Base-by-base conservation (phyloP, 2,329 filamentous ascomycete species). In the Bipolaris cookei region DNA sequence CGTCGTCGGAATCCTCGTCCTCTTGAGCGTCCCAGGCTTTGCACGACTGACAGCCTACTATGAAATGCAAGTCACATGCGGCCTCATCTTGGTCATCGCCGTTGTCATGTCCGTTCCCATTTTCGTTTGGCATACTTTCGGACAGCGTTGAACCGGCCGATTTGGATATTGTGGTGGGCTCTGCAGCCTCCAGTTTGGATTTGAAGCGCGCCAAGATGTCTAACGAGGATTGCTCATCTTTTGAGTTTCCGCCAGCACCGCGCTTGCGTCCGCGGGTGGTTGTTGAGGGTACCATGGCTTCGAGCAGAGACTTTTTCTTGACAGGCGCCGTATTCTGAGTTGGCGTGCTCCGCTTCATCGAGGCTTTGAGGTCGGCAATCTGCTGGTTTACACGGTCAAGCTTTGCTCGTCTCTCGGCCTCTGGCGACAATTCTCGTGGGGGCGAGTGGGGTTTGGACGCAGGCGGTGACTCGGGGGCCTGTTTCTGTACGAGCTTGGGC, bases 21-120 rank as follows among this genome's bases (percentile, higher is more conserved):
- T 86, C 81, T 23, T 86, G 88, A 62, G 90, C 87, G 18, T 96
- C 90, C 92, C 93, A 97, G 0, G 89, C 86, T 56, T 86, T 87
- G 76, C 95, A 98, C 42, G 92, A 97, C 73, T 97, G 92, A 76
- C 95, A 99, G 68, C 96, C 91, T 46, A 90, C 90, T 62, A 99
- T 96, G 76, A 98, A 99, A 75, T 99, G 95, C 34, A 99, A 79
- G 74, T 98, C 95, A 72, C 95, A 99, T 2, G 88, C 88, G 16
- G 83, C 82, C 59, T 72, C 75, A 3, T 74, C 69, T 30, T 71
- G 72, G 28, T 52, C 62, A 42, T 51, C 61, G 47, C 35, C 50
- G 13, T 59, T 57, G 6, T n/a, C 32, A 8, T 35, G 18, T 11
- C 41, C 43, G 0, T 56, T 54, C 1, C 21, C 51, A 18, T 60